Conservation (phyloP, 257 asterid species). For the Rauvolfia tetraphylla region DNA sequence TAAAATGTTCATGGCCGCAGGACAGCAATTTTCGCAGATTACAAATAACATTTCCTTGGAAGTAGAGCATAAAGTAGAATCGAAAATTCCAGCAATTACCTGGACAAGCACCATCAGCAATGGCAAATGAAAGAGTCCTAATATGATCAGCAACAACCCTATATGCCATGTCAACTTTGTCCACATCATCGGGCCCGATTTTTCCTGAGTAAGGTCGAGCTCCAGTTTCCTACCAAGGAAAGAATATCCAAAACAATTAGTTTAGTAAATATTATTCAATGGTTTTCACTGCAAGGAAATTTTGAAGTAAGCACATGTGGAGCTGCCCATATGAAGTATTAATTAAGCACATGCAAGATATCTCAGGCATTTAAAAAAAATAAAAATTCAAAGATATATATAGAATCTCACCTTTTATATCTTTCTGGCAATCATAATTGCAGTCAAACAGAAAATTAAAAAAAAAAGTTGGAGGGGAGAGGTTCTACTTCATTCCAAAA, state of each 20-base stretch:
- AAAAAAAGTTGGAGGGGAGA: not conserved
- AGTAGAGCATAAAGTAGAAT: conserved; percentile 3
- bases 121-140: conserved; percentile 93
- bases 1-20: not conserved
- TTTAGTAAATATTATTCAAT: not conserved
- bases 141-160: conserved; percentile 99
- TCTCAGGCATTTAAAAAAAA: not conserved
- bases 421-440: not conserved
- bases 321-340: not conserved
- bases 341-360: not conserved
- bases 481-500: not conserved
- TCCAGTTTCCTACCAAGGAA: conserved; percentile 60
- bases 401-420: not conserved
- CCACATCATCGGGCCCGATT: conserved; percentile 86
- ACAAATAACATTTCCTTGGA: not conserved
- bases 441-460: not conserved
- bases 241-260: not conserved
- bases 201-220: conserved; percentile 77
- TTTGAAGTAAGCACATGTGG: not conserved
- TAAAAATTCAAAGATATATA: not conserved
- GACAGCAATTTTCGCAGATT: not conserved
- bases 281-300: not conserved
- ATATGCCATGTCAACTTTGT: conserved; percentile 90
- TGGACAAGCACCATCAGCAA: conserved; percentile 99
- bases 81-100: conserved; percentile 38